Conservation (phyloP, 2,329 filamentous ascomycete genomes). For the Conoideocrella luteorostrata region DNA sequence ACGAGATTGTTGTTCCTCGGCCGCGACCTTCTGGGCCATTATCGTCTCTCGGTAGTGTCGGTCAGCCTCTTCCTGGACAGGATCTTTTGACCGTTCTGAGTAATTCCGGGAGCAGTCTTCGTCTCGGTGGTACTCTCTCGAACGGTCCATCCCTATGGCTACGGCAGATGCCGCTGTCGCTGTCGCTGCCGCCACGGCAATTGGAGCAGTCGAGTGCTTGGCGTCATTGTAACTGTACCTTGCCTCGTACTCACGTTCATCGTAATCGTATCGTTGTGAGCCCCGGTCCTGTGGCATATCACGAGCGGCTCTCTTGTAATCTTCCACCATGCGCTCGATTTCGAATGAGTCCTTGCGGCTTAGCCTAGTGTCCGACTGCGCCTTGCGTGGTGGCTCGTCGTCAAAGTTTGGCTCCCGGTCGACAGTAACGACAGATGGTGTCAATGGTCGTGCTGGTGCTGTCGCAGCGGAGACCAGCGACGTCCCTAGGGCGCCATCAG, state of each 20-base stretch:
- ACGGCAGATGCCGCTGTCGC: constrained; percentile 41
- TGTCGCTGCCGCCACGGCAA: constrained; percentile 40
- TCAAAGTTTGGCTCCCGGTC: constrained; percentile 48
- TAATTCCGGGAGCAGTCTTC: constrained; percentile 28
- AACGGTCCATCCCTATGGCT: constrained; percentile 33
- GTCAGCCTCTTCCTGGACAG: constrained; percentile 52
- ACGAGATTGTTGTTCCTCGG: constrained; percentile 48
- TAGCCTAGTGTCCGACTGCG: constrained; percentile 28
- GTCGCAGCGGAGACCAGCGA: neutral
- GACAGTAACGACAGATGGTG: constrained; percentile 46
- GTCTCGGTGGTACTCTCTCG: constrained; percentile 24
- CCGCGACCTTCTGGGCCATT: constrained; percentile 46
- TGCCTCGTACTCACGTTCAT: constrained; percentile 37
- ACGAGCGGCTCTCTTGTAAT: constrained; percentile 19
- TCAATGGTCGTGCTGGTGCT: constrained; percentile 31
- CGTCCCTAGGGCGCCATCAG: constrained; percentile 34
- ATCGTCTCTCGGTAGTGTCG: constrained; percentile 49
- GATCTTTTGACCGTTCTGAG: constrained; percentile 27
- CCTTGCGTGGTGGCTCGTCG: constrained; percentile 22
- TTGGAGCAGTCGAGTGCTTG: constrained; percentile 41
- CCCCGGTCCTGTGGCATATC: constrained; percentile 14
- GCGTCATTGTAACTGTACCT: constrained; percentile 38
- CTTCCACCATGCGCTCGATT: constrained; percentile 28
- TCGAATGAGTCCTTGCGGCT: constrained; percentile 47
- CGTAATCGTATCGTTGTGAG: constrained; percentile 19